These are phyloP conservation scores for Thymus quinquecostatus DNA, from an alignment of 257 asterid genomes.

Conservation along the genomic window DNA sequence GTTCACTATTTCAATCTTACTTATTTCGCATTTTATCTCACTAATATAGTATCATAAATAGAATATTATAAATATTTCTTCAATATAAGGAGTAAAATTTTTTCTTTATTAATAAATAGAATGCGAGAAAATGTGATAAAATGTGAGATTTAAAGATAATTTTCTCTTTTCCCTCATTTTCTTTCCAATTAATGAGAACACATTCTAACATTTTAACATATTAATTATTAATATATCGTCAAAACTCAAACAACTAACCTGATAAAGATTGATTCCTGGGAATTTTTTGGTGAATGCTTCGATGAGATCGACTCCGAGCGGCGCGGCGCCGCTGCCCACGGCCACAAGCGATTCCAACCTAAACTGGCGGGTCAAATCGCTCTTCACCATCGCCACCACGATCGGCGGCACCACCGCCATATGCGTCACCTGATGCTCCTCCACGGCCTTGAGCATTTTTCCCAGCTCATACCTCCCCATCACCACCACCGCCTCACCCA, in stretches of 20 bases:
- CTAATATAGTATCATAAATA: too few relatives aligned
- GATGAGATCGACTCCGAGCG: conserved; percentile 46
- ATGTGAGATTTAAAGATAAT: too few relatives aligned
- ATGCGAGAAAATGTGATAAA: too few relatives aligned
- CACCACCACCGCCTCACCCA: conserved; percentile 53
- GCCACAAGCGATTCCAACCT: conserved; percentile 53
- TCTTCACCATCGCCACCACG: conserved; percentile 57
- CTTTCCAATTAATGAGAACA: too few relatives aligned
- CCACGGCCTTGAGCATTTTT: conserved; percentile 52
- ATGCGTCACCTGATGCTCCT: conserved; percentile 47
- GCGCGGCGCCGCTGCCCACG: conserved; percentile 60
- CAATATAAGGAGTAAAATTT: too few relatives aligned
- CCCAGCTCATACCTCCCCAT: conserved; percentile 53
- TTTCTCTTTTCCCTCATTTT: too few relatives aligned
- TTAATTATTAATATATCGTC: too few relatives aligned
- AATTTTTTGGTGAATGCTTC: conserved; percentile 42
- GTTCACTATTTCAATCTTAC: too few relatives aligned
- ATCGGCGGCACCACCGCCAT: conserved; percentile 60
- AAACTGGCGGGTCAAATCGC: conserved; percentile 28
- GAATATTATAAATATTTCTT: too few relatives aligned
- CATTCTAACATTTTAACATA: too few relatives aligned
- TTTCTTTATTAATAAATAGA: too few relatives aligned
- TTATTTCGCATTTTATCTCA: too few relatives aligned
- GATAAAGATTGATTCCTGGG: conserved; percentile 39
- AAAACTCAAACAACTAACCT: conserved; percentile 39